Conservation (phyloP, 2,329 filamentous ascomycete genomes). For the Remersonia thermophila region DNA sequence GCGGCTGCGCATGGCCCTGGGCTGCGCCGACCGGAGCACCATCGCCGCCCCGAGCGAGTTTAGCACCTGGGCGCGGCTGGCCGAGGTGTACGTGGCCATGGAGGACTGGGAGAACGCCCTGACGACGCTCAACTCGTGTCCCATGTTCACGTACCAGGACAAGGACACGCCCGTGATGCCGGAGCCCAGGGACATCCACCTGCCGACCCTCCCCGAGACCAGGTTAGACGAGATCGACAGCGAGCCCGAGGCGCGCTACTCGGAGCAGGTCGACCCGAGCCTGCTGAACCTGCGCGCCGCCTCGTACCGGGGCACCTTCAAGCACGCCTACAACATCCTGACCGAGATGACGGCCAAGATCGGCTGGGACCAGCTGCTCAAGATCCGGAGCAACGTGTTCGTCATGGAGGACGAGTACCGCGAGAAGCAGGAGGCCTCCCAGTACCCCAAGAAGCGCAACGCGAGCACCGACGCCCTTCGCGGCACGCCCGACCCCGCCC, state of each 20-base stretch:
- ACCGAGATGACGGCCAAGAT: constrained; percentile 95
- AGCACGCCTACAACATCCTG: constrained; percentile 84
- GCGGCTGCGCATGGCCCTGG: constrained; percentile 73
- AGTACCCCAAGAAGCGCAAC: constrained; percentile 47
- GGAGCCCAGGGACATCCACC: constrained; percentile 73
- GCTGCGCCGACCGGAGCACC: constrained; percentile 87
- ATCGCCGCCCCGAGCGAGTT: constrained; percentile 95
- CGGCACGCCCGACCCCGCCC: constrained; percentile 50
- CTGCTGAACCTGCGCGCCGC: constrained; percentile 77
- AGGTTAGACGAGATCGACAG: constrained; percentile 94
- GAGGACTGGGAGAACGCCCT: constrained; percentile 96
- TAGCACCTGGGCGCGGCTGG: constrained; percentile 86
- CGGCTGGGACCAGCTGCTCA: constrained; percentile 91
- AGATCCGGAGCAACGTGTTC: constrained; percentile 91
- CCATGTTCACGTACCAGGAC: constrained; percentile 99
- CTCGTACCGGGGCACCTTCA: constrained; percentile 86
- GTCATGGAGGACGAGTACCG: constrained; percentile 99
- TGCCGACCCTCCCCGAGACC: constrained; percentile 80
- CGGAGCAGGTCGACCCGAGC: constrained; percentile 78
- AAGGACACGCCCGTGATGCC: constrained; percentile 94
- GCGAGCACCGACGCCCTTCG: constrained; percentile 69
- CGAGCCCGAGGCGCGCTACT: constrained; percentile 66
- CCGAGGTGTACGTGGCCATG: constrained; percentile 84
- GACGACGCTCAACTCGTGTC: constrained; percentile 91
- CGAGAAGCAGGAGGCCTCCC: constrained; percentile 57